These are phyloP conservation scores for Clarireedia sp. DNA, from an alignment of 2,329 filamentous ascomycete species.

Conservation along the genomic window DNA sequence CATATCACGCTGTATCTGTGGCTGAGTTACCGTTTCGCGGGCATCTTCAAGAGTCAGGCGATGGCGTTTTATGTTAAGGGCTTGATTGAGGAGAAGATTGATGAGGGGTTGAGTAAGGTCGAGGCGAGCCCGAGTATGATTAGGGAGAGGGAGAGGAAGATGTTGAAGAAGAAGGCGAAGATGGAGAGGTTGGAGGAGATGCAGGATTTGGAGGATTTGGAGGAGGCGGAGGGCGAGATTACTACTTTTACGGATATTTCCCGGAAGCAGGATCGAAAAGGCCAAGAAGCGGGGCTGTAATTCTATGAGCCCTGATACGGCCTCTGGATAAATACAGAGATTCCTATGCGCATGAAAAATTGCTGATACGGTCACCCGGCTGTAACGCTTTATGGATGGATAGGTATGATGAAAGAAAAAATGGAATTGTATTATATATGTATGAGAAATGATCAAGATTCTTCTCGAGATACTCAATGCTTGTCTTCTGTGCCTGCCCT, in stretches of 20 bases:
- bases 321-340: no score
- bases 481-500: no score
- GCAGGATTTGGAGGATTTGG: neutral
- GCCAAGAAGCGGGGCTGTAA: no score
- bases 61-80: conserved; percentile 74
- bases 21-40: conserved; percentile 82
- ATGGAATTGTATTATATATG: no score
- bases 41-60: conserved; percentile 66
- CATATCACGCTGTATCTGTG: conserved; percentile 80
- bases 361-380: no score
- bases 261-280: neutral
- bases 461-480: no score
- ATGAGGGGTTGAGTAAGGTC: conserved; percentile 16
- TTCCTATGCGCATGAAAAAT: no score
- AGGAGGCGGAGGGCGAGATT: neutral
- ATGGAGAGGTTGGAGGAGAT: neutral
- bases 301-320: no score
- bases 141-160: neutral
- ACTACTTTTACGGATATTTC: no score
- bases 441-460: no score
- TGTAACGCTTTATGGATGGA: no score
- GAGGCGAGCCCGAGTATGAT: neutral
- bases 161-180: neutral
- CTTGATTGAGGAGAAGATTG: conserved; percentile 68
- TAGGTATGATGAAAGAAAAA: no score